Percentiles rank a stretch among this genome's conserved stretches.
These are phyloP conservation scores for Penicillium brevicompactum DNA, from an alignment of 2,329 filamentous ascomycete genomes.

Conservation along the genomic window DNA sequence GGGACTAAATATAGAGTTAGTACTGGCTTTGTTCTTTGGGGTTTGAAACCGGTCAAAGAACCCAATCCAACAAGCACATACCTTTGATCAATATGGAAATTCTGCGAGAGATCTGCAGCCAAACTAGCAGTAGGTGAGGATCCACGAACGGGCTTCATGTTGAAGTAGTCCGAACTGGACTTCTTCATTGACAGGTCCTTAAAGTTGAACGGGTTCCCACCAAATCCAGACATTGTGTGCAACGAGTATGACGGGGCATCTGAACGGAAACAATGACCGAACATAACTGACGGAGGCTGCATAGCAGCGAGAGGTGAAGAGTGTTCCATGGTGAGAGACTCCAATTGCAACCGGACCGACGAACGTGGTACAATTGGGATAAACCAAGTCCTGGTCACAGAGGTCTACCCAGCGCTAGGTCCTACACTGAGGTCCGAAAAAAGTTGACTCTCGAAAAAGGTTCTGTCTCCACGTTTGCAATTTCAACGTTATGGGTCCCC, in stretches of 20 bases:
- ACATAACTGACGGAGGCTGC: constrained; percentile 70
- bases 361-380: constrained; percentile 14
- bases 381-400: background rate
- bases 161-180: constrained; percentile 76
- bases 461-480: constrained; percentile 14
- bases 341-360: constrained; percentile 16
- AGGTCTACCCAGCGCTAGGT: constrained; percentile 8
- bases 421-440: constrained; percentile 12
- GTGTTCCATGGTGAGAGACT: constrained; percentile 68
- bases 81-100: constrained; percentile 96
- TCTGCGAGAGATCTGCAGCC: constrained; percentile 92
- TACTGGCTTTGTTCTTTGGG: constrained; percentile 19
- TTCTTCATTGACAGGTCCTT: constrained; percentile 72
- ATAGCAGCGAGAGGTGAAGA: constrained; percentile 93
- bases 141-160: constrained; percentile 72
- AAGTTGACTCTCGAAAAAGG: background rate
- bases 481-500: constrained; percentile 16
- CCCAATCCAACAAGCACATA: constrained; percentile 43
- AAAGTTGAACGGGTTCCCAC: constrained; percentile 72
- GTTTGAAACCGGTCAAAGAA: constrained; percentile 6
- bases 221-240: constrained; percentile 58
- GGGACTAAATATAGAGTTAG: constrained; percentile 63
- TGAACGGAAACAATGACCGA: constrained; percentile 63
- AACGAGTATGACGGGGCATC: constrained; percentile 56
- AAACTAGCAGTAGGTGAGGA: constrained; percentile 90